Evolutionary conservation across 2,329 filamentous ascomycete species (phyloP), one percentile per base, ranked within the genome.

Genomic region (Venturia asperata): DNA sequence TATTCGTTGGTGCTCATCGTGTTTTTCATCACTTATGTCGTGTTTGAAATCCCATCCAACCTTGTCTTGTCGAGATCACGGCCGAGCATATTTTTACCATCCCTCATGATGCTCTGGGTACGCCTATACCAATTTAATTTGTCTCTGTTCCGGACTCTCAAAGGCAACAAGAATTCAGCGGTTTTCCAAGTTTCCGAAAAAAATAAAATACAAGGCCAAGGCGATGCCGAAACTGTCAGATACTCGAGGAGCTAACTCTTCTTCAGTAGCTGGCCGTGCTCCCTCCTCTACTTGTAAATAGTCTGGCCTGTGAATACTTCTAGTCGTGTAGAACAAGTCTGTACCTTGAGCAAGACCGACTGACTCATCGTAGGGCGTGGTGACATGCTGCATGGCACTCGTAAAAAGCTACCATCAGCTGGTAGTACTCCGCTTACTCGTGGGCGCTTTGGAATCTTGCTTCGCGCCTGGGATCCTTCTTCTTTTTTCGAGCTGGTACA

Each of bases 401-500:
- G 77, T 81, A 55, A 73, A 81, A 7, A 78, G 70, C 60, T 84
- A 80, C 67, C 72, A 75, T 0, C 78, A 80, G 1, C 73, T 85
- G 0, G 73, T 84, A 24, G 78, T 78, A 2, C 74, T 86, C 0
- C 78, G 84, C 7, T 81, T 85, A 65, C 76, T 84, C 55, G 78
- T 85, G 39, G 83, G 83, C 58, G 70, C 83, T 0, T 79, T 84
- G 49, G 83, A 85, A 70, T 58, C 52, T 19, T 37, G 30, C 52
- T 37, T 58, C 19, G 82, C 80, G 58, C 83, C 83, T 0, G 83
- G 83, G 34, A 78, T 84, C 55, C 74, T 83, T 58, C 78, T 81
- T 58, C 78, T 83, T 27, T 76, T 86, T 7, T 83, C 81, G 0
- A 83, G 78, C 0, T 87, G 84, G 83, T 87, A 87, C 70, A 81